Evolutionary conservation across 495 filamentous ascomycete genomes (phyloP).

Genomic region (Aspergillus coremiiformis): DNA sequence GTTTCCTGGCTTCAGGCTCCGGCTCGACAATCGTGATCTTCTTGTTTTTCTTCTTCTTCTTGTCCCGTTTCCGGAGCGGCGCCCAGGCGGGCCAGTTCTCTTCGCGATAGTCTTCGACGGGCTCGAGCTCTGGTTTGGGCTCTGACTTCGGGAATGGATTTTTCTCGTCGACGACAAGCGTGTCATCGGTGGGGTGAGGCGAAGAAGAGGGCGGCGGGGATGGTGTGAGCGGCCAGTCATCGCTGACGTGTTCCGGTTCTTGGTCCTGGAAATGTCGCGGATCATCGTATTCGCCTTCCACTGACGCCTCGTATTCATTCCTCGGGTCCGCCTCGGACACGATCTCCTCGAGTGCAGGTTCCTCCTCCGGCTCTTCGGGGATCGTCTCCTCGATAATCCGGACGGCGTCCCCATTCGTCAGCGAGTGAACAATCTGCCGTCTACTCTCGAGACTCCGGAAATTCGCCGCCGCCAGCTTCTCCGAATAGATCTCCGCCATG

Average conservation of each 20-base stretch:
- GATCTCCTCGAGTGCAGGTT: background rate
- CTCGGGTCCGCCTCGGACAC: background rate
- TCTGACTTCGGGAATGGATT: background rate
- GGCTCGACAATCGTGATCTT: background rate
- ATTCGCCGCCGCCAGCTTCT: background rate
- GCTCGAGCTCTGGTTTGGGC: background rate
- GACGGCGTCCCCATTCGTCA: background rate
- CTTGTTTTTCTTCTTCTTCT: background rate
- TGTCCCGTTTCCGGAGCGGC: background rate
- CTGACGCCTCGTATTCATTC: background rate
- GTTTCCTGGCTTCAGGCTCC: background rate
- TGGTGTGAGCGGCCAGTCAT: background rate
- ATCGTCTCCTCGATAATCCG: background rate
- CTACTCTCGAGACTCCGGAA: background rate
- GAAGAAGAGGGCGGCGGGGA: background rate
- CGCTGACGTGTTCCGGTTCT: background rate
- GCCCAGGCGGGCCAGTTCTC: background rate
- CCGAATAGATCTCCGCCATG: conserved; percentile 1
- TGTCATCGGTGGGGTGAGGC: background rate
- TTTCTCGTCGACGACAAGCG: background rate
- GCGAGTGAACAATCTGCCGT: background rate
- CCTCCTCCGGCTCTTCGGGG: background rate
- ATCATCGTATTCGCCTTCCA: background rate
- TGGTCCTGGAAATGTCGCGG: background rate
- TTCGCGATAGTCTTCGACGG: background rate